phyloP scores from a whole-genome alignment of 768 basidiomycete species.

The Tubosaeta sp. region DNA sequence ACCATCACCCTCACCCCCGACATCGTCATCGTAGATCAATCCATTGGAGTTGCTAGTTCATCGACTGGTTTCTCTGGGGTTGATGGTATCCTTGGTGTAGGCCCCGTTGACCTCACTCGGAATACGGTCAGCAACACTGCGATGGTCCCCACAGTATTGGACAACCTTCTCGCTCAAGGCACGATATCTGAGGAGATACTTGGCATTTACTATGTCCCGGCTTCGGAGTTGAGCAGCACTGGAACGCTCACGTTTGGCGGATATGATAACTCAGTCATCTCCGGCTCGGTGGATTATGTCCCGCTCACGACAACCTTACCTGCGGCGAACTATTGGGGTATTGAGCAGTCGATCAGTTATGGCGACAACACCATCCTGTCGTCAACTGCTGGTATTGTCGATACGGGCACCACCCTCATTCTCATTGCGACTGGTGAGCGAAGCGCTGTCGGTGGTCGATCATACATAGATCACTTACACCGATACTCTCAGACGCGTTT shows the following conservation, averaged over 20 bases:
- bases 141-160: not conserved
- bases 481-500: not conserved
- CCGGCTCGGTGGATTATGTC: slow-evolving; percentile 16
- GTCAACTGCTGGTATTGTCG: not conserved
- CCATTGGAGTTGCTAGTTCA: slow-evolving; percentile 29
- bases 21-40: slow-evolving; percentile 18
- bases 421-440: not conserved
- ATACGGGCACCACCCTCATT: not conserved
- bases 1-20: not conserved
- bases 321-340: slow-evolving; percentile 25
- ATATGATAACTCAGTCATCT: slow-evolving; percentile 14
- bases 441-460: not conserved
- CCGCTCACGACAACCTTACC: slow-evolving; percentile 23
- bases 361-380: slow-evolving; percentile 16
- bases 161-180: slow-evolving; percentile 31
- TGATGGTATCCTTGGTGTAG: slow-evolving; percentile 37
- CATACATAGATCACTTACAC: not conserved
- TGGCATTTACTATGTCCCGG: slow-evolving; percentile 29
- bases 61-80: slow-evolving; percentile 28
- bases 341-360: slow-evolving; percentile 26
- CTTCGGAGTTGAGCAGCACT: slow-evolving; percentile 14
- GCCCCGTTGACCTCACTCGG: slow-evolving; percentile 31
- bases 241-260: slow-evolving; percentile 25
- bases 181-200: slow-evolving; percentile 23
- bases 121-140: slow-evolving; percentile 18